Evolutionary conservation across 768 basidiomycete species (phyloP).

Genomic region (Tulasnella sp.): DNA sequence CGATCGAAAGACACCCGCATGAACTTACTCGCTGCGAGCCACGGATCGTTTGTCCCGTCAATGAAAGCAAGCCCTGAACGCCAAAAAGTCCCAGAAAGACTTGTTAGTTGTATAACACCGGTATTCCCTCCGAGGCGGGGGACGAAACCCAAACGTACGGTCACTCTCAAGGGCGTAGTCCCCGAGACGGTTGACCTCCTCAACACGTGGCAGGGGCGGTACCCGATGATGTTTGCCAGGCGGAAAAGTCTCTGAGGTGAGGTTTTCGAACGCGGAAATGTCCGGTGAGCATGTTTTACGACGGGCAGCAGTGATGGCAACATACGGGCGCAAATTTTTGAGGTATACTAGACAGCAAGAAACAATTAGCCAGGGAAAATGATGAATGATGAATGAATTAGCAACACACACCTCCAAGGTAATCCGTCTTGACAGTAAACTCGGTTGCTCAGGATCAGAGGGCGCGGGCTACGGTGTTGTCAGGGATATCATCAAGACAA

Average conservation of each 20-base stretch:
- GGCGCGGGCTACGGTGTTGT: slow-evolving; percentile 52
- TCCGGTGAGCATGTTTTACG: neutral
- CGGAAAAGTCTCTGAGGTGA: slow-evolving; percentile 51
- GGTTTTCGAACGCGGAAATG: neutral
- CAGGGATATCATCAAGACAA: neutral
- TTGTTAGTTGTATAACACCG: neutral
- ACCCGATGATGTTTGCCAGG: slow-evolving; percentile 69
- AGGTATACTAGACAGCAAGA: slow-evolving; percentile 11
- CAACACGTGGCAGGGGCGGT: slow-evolving; percentile 68
- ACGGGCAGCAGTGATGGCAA: neutral
- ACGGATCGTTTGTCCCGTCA: slow-evolving; percentile 43
- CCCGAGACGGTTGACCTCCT: slow-evolving; percentile 75
- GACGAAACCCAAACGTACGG: slow-evolving; percentile 23
- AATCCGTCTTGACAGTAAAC: slow-evolving; percentile 65
- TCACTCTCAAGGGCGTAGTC: slow-evolving; percentile 75
- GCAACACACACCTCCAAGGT: slow-evolving; percentile 12
- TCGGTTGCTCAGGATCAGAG: slow-evolving; percentile 56
- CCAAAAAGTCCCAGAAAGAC: slow-evolving; percentile 1
- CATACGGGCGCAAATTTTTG: slow-evolving; percentile 11
- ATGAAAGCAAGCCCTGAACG: slow-evolving; percentile 63
- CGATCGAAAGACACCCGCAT: slow-evolving; percentile 6
- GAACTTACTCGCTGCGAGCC: slow-evolving; percentile 16
- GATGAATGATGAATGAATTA: neutral
- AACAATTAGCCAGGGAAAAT: neutral
- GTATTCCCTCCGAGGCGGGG: neutral